These are phyloP conservation scores for Beauveria sp. DNA, from an alignment of 2,329 filamentous ascomycete genomes.

Conservation along the genomic window DNA sequence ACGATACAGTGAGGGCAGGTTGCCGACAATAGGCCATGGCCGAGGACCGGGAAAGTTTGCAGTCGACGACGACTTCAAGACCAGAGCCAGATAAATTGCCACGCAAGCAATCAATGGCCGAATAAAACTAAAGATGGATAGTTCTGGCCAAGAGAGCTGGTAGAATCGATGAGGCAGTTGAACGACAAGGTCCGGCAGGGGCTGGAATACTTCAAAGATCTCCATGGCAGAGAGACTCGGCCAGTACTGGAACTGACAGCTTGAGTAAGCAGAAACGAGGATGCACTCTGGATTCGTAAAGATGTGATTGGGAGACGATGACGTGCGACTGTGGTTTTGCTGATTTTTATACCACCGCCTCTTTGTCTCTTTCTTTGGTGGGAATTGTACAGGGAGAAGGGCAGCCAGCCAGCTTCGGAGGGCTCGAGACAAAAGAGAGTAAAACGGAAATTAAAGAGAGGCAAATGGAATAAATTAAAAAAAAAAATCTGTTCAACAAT, in stretches of 20 bases:
- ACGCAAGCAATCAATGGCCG: neutral
- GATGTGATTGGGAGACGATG: neutral
- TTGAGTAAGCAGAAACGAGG: too few species aligned
- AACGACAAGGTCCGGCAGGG: neutral
- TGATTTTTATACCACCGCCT: neutral
- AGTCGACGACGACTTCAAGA: neutral
- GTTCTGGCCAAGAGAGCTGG: neutral
- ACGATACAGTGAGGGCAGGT: conserved; percentile 1
- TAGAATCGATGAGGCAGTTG: conserved; percentile 1
- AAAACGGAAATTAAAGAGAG: neutral
- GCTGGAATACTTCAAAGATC: conserved; percentile 1
- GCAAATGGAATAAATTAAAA: neutral
- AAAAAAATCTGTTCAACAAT: neutral
- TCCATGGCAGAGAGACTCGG: neutral
- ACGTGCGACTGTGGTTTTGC: neutral
- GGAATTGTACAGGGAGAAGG: neutral
- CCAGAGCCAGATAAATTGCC: neutral
- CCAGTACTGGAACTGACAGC: neutral
- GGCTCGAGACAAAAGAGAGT: neutral
- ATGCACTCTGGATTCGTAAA: neutral
- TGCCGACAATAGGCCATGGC: conserved; percentile 1
- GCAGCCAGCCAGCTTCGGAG: neutral
- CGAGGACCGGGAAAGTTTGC: neutral
- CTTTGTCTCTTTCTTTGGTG: neutral
- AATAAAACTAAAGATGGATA: neutral